Conservation (phyloP, 805 yeast species). For the Candida takata region DNA sequence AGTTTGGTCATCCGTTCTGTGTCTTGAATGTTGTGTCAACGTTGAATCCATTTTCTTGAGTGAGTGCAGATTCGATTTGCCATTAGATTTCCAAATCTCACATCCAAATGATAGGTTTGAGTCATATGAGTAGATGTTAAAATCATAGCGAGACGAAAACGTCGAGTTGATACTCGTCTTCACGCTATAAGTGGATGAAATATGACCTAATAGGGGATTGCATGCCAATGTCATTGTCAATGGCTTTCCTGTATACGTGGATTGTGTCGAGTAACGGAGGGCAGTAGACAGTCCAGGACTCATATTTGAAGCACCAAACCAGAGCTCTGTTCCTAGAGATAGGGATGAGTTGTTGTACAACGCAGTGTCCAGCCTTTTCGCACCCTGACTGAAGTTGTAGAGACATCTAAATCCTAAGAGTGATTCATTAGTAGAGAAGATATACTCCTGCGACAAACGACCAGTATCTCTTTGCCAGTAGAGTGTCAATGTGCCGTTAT, state of each 20-base stretch:
- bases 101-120: constrained; percentile 83
- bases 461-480: constrained; percentile 65
- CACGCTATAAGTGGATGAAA: constrained; percentile 82
- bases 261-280: constrained; percentile 74
- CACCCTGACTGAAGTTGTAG: constrained; percentile 47
- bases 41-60: constrained; percentile 19
- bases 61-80: constrained; percentile 1
- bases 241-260: constrained; percentile 85
- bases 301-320: constrained; percentile 79
- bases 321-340: constrained; percentile 77
- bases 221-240: constrained; percentile 78
- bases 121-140: constrained; percentile 84
- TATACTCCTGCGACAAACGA: constrained; percentile 59
- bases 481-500: constrained; percentile 54
- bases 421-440: constrained; percentile 79
- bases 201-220: constrained; percentile 86
- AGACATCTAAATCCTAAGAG: constrained; percentile 75
- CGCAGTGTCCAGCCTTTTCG: constrained; percentile 32
- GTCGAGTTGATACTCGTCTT: constrained; percentile 70
- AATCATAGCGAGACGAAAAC: constrained; percentile 78
- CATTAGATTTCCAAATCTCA: constrained; percentile 61
- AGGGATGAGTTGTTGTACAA: constrained; percentile 56
- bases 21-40: constrained; percentile 26
- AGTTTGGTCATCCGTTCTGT: constrained; percentile 28
- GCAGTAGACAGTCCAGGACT: constrained; percentile 90